These are phyloP conservation scores for Aspergillus uvarum DNA, from an alignment of 2,329 filamentous ascomycete genomes.

Conservation along the genomic window DNA sequence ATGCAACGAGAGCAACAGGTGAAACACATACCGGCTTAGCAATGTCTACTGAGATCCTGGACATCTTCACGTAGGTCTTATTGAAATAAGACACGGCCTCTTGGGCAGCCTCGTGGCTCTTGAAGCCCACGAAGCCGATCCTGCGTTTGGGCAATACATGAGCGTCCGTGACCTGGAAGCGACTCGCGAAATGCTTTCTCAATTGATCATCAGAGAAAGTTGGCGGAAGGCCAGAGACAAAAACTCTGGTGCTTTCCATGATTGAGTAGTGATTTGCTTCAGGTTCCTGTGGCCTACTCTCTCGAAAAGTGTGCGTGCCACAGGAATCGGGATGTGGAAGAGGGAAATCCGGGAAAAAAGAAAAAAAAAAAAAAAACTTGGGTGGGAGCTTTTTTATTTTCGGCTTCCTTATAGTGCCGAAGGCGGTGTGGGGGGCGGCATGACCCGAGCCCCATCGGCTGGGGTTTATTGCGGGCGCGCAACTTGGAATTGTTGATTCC, in stretches of 20 bases:
- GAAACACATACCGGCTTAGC: slow-evolving; percentile 69
- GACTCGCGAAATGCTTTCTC: slow-evolving; percentile 80
- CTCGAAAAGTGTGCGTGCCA: slow-evolving; percentile 7
- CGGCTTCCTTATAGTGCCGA: slow-evolving; percentile 30
- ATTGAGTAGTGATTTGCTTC: slow-evolving; percentile 20
- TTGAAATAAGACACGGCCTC: slow-evolving; percentile 94
- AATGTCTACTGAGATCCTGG: slow-evolving; percentile 84
- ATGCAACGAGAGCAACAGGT: neutral
- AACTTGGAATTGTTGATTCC: slow-evolving; percentile 9
- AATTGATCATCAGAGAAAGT: slow-evolving; percentile 82
- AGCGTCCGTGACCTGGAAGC: slow-evolving; percentile 79
- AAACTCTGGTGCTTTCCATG: slow-evolving; percentile 76
- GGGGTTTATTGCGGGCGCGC: slow-evolving; percentile 12
- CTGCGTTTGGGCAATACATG: slow-evolving; percentile 86
- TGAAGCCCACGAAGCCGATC: slow-evolving; percentile 96
- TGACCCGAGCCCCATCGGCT: slow-evolving; percentile 27
- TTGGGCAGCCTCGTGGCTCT: slow-evolving; percentile 73
- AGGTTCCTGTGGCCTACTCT: slow-evolving; percentile 21
- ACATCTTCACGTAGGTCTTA: slow-evolving; percentile 92
- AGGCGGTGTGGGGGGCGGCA: slow-evolving; percentile 33
- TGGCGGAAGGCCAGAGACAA: slow-evolving; percentile 74
- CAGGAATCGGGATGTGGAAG: neutral
- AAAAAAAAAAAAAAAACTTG: slow-evolving; percentile 16
- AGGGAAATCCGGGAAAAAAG: slow-evolving; percentile 17
- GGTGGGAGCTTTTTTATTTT: slow-evolving; percentile 27